phyloP scores from a whole-genome alignment of 2,329 filamentous ascomycete genomes.

The Fusarium foetens region DNA sequence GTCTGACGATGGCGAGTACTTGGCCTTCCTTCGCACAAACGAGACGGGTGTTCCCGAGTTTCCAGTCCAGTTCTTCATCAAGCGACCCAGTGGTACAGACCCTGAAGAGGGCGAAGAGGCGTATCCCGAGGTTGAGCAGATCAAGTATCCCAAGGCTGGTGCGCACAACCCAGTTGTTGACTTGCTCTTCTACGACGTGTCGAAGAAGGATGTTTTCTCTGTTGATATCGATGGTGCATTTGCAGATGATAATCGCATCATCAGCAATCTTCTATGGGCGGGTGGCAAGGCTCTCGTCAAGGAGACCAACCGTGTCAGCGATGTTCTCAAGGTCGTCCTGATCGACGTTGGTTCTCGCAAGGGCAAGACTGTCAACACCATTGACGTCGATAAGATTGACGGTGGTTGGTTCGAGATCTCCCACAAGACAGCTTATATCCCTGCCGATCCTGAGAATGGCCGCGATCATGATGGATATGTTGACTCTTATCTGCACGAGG shows the following conservation, averaged over 20 bases:
- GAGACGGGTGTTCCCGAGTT: constrained; percentile 92
- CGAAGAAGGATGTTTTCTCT: constrained; percentile 79
- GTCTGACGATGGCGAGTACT: constrained; percentile 87
- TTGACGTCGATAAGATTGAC: constrained; percentile 85
- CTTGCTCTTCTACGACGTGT: constrained; percentile 87
- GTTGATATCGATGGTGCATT: constrained; percentile 84
- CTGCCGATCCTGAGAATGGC: constrained; percentile 80
- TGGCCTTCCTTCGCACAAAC: constrained; percentile 93
- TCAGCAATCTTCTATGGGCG: constrained; percentile 94
- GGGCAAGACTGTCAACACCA: constrained; percentile 80
- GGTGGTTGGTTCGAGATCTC: constrained; percentile 98
- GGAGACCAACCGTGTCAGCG: constrained; percentile 93
- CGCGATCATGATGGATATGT: constrained; percentile 89
- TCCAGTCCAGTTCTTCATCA: constrained; percentile 92
- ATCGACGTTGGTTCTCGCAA: constrained; percentile 80
- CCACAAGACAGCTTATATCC: constrained; percentile 85
- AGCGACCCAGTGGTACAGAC: constrained; percentile 79
- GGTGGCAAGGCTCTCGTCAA: constrained; percentile 86
- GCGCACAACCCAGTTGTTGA: constrained; percentile 92
- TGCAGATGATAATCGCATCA: constrained; percentile 81
- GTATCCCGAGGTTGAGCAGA: constrained; percentile 88
- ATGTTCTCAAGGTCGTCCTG: constrained; percentile 86
- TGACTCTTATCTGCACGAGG: constrained; percentile 86
- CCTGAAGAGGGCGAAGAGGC: constrained; percentile 78
- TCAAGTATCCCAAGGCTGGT: constrained; percentile 98